Evolutionary conservation across 2,329 filamentous ascomycete species (phyloP).

Genomic region (Malbranchea cinnamomea): DNA sequence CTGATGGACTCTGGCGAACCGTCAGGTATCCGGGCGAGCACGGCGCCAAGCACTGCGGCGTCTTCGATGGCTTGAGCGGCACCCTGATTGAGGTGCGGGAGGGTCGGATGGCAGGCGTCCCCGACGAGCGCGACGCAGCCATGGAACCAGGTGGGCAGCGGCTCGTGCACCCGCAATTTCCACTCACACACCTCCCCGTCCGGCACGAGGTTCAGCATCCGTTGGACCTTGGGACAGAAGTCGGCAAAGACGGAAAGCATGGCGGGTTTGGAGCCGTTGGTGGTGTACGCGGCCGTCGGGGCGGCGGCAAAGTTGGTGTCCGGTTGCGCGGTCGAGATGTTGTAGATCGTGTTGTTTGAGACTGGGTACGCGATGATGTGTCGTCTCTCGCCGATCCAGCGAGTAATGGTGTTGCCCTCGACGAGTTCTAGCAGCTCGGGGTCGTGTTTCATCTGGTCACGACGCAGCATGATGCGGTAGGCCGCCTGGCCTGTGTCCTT

Average conservation of each 20-base stretch:
- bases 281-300: constrained; percentile 47
- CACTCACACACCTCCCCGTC: constrained; percentile 53
- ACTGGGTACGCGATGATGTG: constrained; percentile 56
- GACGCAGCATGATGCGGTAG: constrained; percentile 39
- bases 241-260: constrained; percentile 47
- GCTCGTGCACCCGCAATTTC: constrained; percentile 48
- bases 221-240: constrained; percentile 46
- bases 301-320: constrained; percentile 46
- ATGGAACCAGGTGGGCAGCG: constrained; percentile 46
- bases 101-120: constrained; percentile 42
- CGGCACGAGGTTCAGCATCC: constrained; percentile 46
- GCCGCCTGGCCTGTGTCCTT: constrained; percentile 38
- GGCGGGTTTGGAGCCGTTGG: constrained; percentile 42
- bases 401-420: constrained; percentile 41
- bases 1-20: no score
- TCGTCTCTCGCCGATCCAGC: constrained; percentile 50
- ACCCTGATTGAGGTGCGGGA: constrained; percentile 45
- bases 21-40: no score
- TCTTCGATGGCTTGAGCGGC: constrained; percentile 48
- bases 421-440: constrained; percentile 42
- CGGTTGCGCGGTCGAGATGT: constrained; percentile 48
- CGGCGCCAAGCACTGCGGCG: constrained; percentile 37
- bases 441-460: constrained; percentile 30
- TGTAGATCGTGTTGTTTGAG: constrained; percentile 49
- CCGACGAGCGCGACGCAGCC: constrained; percentile 38